phyloP scores from a whole-genome alignment of 208 protist species.

The Trypanosoma rangeli region DNA sequence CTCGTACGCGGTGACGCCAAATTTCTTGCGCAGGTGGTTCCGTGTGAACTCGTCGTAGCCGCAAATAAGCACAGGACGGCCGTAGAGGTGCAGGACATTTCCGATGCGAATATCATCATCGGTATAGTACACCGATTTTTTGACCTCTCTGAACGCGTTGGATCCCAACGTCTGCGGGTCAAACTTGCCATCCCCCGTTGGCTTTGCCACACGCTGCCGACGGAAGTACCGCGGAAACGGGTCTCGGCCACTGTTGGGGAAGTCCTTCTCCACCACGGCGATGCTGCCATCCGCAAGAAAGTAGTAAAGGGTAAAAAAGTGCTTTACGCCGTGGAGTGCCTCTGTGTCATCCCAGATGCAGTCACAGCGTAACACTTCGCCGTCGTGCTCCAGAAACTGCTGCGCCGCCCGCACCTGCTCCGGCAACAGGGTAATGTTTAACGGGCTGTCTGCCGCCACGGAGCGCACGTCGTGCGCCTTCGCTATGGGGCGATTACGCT shows the following conservation, averaged over 20 bases:
- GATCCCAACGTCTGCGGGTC: conserved; percentile 92
- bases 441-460: conserved; percentile 60
- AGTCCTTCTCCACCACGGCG: conserved; percentile 93
- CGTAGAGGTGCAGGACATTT: conserved; percentile 87
- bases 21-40: conserved; percentile 77
- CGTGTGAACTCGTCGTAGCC: conserved; percentile 95
- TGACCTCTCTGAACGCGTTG: conserved; percentile 87
- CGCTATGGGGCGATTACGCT: conserved; percentile 41
- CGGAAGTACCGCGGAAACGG: conserved; percentile 96
- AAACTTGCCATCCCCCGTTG: conserved; percentile 61
- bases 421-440: conserved; percentile 69
- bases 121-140: conserved; percentile 93
- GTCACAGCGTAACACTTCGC: conserved; percentile 96
- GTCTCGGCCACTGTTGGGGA: conserved; percentile 96
- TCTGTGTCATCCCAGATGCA: conserved; percentile 94
- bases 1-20: conserved; percentile 61
- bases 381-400: conserved; percentile 95
- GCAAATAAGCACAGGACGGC: conserved; percentile 85
- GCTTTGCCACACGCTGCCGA: conserved; percentile 82
- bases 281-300: conserved; percentile 97
- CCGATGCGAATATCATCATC: conserved; percentile 94
- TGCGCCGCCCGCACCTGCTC: conserved; percentile 89
- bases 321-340: conserved; percentile 87
- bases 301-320: conserved; percentile 96
- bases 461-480: conserved; percentile 81